A percentile compares a stretch with the other conserved stretches of the same genome.
phyloP scores from a whole-genome alignment of 2,329 filamentous ascomycete species.

The Coniochaeta hoffmannii region DNA sequence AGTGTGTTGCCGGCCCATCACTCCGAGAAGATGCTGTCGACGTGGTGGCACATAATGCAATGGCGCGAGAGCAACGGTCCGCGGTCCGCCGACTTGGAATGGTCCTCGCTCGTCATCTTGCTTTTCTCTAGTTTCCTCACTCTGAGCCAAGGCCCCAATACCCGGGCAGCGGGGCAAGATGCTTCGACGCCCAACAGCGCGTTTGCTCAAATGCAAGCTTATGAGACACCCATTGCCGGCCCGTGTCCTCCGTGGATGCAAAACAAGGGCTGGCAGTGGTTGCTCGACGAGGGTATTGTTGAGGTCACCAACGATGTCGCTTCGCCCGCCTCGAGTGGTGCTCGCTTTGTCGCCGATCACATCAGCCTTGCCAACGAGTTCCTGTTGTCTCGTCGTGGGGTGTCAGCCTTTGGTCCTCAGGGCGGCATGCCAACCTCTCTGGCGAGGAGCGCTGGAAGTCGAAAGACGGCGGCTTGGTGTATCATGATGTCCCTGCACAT shows the following conservation, averaged over 20 bases:
- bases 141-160: slow-evolving; percentile 31
- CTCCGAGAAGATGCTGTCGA: slow-evolving; percentile 54
- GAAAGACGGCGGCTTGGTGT: slow-evolving; percentile 55
- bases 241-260: slow-evolving; percentile 52
- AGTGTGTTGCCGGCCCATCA: slow-evolving; percentile 54
- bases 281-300: slow-evolving; percentile 44
- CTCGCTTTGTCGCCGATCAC: slow-evolving; percentile 39
- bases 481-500: slow-evolving; percentile 74
- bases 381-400: slow-evolving; percentile 50
- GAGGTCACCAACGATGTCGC: slow-evolving; percentile 21
- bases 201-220: slow-evolving; percentile 40
- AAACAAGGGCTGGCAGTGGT: slow-evolving; percentile 63
- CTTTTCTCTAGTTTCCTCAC: slow-evolving; percentile 58
- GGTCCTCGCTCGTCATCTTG: slow-evolving; percentile 59
- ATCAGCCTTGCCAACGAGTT: slow-evolving; percentile 59
- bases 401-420: slow-evolving; percentile 39
- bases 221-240: slow-evolving; percentile 39
- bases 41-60: slow-evolving; percentile 67
- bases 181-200: slow-evolving; percentile 12
- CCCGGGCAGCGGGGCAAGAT: neutral
- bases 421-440: slow-evolving; percentile 61
- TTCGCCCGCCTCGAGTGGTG: neutral
- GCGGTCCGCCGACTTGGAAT: slow-evolving; percentile 49
- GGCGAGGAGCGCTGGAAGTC: slow-evolving; percentile 43
- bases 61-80: slow-evolving; percentile 46